Base-by-base conservation (phyloP, 495 filamentous ascomycete species). In the Xylaria palmicola region DNA sequence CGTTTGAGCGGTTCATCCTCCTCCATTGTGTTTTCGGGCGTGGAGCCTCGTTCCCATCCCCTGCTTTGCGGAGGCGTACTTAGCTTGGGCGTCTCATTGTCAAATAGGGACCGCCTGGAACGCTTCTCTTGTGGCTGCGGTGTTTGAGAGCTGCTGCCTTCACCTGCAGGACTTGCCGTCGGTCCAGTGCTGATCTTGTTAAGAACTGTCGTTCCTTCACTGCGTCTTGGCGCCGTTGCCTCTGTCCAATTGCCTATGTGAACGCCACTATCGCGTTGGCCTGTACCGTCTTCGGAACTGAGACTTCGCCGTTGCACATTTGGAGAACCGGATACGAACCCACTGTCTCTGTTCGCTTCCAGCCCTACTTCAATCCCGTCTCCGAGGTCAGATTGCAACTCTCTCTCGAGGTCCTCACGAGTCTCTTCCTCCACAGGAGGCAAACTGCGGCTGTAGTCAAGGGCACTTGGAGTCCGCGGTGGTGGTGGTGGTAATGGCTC, bases 241-340 rank as follows among this genome's bases (percentile, higher is more conserved):
- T 69, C 71, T 9, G 56, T 45, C 68, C 62, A 73, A 34, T 77
- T 76, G 13, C 72, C 74, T n/a, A 81, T 69, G 65, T 83, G 75
- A 19, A 84, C 74, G 34, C 81, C 82, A 68, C 82, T 84, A 59
- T 85, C 82, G 1, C 81, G 80, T 29, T 72, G 66, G 27, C 68
- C 65, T 24, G 77, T 66, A 51, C 72, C 62, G 36, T 68, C 66
- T 26, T 53, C 71, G n/a, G 20, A 12, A 5, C 32, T 15, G 26
- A 48, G 47, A 60, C 62, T 63, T 43, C 60, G 67, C 30, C 68
- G 71, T 32, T 71, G 63, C n/a, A 68, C 68, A 50, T 72, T 70
- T 27, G 80, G 76, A n/a, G 79, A 79, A 36, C 67, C 75, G 0
- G 70, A 68, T 17, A 70, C 64, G 54, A 82, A 75, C 0, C 73